Percentiles rank a stretch among this genome's conserved stretches.
These are phyloP conservation scores for Arabis alpina DNA, from an alignment of 345 rosid species.

Conservation along the genomic window DNA sequence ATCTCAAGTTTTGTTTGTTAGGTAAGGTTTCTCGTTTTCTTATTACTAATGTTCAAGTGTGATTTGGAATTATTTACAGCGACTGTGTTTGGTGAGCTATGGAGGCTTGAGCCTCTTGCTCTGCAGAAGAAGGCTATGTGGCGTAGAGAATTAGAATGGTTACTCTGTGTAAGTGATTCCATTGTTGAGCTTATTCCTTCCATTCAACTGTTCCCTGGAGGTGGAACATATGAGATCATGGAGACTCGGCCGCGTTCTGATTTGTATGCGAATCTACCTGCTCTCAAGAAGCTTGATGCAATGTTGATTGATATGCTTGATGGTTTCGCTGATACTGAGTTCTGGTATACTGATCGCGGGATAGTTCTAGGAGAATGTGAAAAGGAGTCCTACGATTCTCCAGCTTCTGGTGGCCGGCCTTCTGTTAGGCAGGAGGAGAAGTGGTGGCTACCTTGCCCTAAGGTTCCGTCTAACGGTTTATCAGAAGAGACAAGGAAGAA, in stretches of 20 bases:
- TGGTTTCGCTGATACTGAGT: constrained; percentile 70
- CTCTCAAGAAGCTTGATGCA: constrained; percentile 95
- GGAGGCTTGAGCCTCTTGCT: constrained; percentile 95
- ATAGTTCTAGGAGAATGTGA: constrained; percentile 66
- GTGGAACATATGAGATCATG: constrained; percentile 94
- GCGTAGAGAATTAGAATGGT: constrained; percentile 96
- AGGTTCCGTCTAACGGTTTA: constrained; percentile 75
- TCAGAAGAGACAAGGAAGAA: constrained; percentile 78
- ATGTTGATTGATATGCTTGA: constrained; percentile 84
- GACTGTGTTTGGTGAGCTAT: constrained; percentile 89
- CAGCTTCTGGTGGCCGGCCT: constrained; percentile 60
- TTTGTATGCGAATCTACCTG: constrained; percentile 89
- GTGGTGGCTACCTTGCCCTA: constrained; percentile 65
- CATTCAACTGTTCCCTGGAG: constrained; percentile 88
- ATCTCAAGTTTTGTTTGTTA: not conserved
- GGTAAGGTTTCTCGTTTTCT: not conserved
- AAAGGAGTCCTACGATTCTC: constrained; percentile 51
- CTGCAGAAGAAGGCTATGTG: constrained; percentile 88
- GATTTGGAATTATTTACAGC: constrained; percentile 50
- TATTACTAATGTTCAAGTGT: not conserved
- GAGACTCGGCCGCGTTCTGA: constrained; percentile 84
- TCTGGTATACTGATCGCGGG: constrained; percentile 94
- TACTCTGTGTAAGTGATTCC: constrained; percentile 87
- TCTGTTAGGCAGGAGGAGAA: constrained; percentile 91
- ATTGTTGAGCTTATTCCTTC: constrained; percentile 98